Base-by-base conservation (phyloP, 2,329 filamentous ascomycete genomes). In the Colletotrichum gigasporum region DNA sequence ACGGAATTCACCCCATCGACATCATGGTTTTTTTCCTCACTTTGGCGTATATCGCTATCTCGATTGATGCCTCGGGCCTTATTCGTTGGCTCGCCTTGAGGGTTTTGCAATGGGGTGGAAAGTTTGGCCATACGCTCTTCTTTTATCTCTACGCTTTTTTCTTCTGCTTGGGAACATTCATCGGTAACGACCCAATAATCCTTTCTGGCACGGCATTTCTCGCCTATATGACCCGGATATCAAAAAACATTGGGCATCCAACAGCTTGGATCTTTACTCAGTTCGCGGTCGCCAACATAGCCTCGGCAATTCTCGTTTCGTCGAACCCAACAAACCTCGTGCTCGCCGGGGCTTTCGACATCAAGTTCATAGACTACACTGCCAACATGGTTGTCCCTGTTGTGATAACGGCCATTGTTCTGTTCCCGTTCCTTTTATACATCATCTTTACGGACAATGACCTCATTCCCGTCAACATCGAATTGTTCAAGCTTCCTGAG, bases 241-340 rank as follows among this genome's bases (percentile, higher is more conserved):
- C 90, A 0, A 88, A 85, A 75, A 93, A 93, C 68, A 93, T 93
- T 37, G 53, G 54, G 10, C 86, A 91, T 60, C 90, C 91, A 0
- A 80, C 87, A 70, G 91, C 91, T 0, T 93, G 91, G 90, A 92
- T 93, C 20, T 85, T 88, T 69, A 86, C 85, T 2, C 91, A 93
- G 63, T 93, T 93, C 61, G 85, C 90, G 14, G 75, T 92, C 1
- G 90, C 90, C 53, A 93, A 93, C 66, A 90, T 93, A 48, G 88
- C 87, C 2, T 93, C 91, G 0, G 90, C 91, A 0, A 91, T 93
- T 22, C 80, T 94, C 11, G 91, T 94, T 9, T 93, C 91, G 0
- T 93, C 90, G 0, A 93, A 93, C 64, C 91, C 91, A 0, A 93
- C 91, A 2, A 93, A 93, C 58, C 83, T 93, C 7, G 90, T 93